Percentiles rank a stretch among this genome's conserved stretches.
phyloP scores from a whole-genome alignment of 164 flowering plant species.

The Tinospora cordifolia region DNA sequence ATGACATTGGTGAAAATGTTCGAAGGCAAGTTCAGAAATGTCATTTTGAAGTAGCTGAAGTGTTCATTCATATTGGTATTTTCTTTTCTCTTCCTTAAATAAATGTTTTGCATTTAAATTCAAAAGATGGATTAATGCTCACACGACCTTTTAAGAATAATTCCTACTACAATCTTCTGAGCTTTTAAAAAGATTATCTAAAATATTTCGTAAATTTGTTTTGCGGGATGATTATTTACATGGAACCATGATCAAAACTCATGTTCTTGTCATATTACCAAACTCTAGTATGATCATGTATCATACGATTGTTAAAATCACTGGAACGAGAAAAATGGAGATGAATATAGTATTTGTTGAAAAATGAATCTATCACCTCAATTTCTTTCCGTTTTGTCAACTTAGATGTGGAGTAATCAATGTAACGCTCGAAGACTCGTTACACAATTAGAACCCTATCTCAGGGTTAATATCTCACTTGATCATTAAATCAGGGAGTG shows the following conservation, averaged over 20 bases:
- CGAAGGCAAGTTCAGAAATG: constrained; percentile 53
- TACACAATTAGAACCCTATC: no score
- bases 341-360: not conserved
- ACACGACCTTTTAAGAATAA: not conserved
- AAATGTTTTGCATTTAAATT: constrained; percentile 2
- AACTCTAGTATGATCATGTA: not conserved
- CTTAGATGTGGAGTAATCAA: no score
- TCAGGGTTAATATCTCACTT: no score
- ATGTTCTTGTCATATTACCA: not conserved
- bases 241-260: not conserved
- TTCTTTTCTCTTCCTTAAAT: constrained; percentile 1
- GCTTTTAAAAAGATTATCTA: not conserved
- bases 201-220: not conserved
- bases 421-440: no score
- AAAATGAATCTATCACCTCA: no score
- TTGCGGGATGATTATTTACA: not conserved
- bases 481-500: no score
- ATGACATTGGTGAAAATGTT: constrained; percentile 76
- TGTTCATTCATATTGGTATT: constrained; percentile 90
- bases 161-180: not conserved
- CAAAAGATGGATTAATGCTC: not conserved
- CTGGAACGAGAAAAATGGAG: not conserved
- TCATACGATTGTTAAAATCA: not conserved
- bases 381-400: no score
- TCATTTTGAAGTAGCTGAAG: constrained; percentile 78